A percentile compares a stretch with the other conserved stretches of the same genome.
These are phyloP conservation scores for Cinnamomum chago DNA, from an alignment of 164 flowering plant species.

Conservation along the genomic window DNA sequence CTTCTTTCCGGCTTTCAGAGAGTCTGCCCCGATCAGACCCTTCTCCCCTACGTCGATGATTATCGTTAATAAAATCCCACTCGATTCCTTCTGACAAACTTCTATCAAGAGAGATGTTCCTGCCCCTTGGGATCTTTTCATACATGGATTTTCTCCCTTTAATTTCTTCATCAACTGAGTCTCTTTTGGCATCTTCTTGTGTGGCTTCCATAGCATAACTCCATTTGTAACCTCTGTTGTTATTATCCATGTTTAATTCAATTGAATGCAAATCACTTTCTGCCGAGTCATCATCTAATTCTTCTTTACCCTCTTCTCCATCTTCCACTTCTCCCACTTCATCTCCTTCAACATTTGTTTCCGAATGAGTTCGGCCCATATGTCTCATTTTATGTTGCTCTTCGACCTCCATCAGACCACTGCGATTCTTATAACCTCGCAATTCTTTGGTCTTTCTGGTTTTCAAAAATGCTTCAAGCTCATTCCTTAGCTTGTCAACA, in stretches of 20 bases:
- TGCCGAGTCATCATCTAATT: slow-evolving; percentile 34
- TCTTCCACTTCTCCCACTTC: slow-evolving; percentile 34
- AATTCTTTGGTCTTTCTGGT: slow-evolving; percentile 39
- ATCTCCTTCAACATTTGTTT: slow-evolving; percentile 27
- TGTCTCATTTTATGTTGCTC: slow-evolving; percentile 9
- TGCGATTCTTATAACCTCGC: slow-evolving; percentile 18
- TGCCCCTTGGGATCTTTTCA: slow-evolving; percentile 36
- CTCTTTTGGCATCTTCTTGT: slow-evolving; percentile 28
- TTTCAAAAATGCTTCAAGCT: slow-evolving; percentile 55
- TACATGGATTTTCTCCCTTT: slow-evolving; percentile 52
- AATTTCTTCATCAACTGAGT: slow-evolving; percentile 32
- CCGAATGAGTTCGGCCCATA: slow-evolving; percentile 23
- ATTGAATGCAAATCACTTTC: slow-evolving; percentile 83
- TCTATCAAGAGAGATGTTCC: slow-evolving; percentile 47
- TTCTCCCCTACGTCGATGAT: slow-evolving; percentile 24
- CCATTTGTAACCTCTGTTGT: slow-evolving; percentile 49
- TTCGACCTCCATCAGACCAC: slow-evolving; percentile 20
- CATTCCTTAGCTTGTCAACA: slow-evolving; percentile 56
- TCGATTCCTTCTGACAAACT: slow-evolving; percentile 62
- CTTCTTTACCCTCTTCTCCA: slow-evolving; percentile 22
- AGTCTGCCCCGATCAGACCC: slow-evolving; percentile 15
- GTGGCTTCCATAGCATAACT: slow-evolving; percentile 23
- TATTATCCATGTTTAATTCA: slow-evolving; percentile 62
- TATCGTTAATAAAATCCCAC: slow-evolving; percentile 40
- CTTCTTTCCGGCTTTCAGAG: slow-evolving; percentile 6